phyloP scores from a whole-genome alignment of 331 rosid genomes.

The Pyracantha coccinea region DNA sequence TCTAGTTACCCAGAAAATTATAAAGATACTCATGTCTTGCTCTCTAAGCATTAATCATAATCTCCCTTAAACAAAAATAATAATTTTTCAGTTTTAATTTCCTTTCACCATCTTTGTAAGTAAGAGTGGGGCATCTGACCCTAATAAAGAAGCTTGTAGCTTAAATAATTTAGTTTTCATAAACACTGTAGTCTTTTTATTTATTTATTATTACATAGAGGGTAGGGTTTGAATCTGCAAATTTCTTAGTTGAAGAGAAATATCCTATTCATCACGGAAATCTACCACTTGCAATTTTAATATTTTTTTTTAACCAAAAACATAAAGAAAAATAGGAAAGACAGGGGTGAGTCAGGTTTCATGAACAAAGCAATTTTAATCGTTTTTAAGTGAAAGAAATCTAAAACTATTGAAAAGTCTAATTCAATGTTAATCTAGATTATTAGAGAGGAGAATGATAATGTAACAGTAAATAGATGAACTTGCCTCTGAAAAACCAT shows the following conservation, averaged over 20 bases:
- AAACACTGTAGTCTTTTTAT: background rate
- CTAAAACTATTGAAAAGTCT: background rate
- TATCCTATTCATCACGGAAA: accelerated
- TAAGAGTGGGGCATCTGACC: conserved; percentile 20
- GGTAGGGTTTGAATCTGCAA: background rate
- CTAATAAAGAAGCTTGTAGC: conserved; percentile 3
- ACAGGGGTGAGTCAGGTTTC: too few relatives aligned
- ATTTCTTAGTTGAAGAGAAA: too few relatives aligned
- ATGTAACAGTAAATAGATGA: conserved; percentile 9
- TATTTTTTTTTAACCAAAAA: too few relatives aligned
- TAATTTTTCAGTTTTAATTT: background rate
- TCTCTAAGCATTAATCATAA: conserved; percentile 44
- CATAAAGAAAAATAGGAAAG: too few relatives aligned
- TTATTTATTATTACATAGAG: background rate
- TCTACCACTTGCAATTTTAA: too few relatives aligned
- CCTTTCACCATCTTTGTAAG: conserved; percentile 32
- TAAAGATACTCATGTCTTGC: conserved; percentile 28
- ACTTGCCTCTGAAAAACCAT: conserved; percentile 74
- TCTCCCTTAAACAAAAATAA: conserved; percentile 1
- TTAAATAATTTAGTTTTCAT: background rate
- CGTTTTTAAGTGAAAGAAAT: conserved; percentile 3
- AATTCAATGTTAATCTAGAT: background rate
- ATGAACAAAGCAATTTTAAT: too few relatives aligned
- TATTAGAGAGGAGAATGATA: background rate
- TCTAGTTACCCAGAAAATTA: background rate